Percentiles rank a stretch among this genome's conserved stretches.
phyloP scores from a whole-genome alignment of 495 filamentous ascomycete species.

The Daldinia loculata region DNA sequence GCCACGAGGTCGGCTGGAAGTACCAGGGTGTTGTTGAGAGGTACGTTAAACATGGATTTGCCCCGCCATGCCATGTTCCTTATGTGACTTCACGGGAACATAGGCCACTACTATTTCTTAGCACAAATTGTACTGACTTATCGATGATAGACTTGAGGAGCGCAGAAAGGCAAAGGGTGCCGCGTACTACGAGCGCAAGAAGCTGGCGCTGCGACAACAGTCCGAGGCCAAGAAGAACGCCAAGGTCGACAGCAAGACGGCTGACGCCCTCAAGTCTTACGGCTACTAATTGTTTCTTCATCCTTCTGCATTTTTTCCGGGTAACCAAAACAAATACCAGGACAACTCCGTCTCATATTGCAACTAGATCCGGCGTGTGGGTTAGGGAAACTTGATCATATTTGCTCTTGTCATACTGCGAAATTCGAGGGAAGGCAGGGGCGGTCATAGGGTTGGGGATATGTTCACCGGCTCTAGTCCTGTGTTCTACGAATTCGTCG shows the following conservation, averaged over 20 bases:
- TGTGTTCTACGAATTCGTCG: constrained; percentile 47
- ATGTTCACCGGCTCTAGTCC: constrained; percentile 46
- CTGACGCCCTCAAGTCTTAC: constrained; percentile 61
- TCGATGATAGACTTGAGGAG: constrained; percentile 85
- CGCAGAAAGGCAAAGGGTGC: constrained; percentile 98
- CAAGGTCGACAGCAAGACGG: constrained; percentile 76
- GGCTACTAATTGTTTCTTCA: constrained; percentile 60
- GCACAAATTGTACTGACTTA: constrained; percentile 48
- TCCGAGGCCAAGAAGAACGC: constrained; percentile 91
- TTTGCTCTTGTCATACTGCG: constrained; percentile 46
- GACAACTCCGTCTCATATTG: constrained; percentile 43
- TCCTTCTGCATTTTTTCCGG: constrained; percentile 41
- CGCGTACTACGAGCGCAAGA: constrained; percentile 99
- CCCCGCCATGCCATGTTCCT: not conserved
- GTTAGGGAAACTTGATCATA: constrained; percentile 49
- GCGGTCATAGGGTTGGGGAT: constrained; percentile 44
- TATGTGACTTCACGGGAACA: not conserved
- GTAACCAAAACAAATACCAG: constrained; percentile 45
- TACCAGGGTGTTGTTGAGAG: constrained; percentile 98
- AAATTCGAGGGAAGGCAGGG: constrained; percentile 45
- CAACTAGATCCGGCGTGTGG: constrained; percentile 49
- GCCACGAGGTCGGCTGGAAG: constrained; percentile 99
- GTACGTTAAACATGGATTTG: constrained; percentile 66
- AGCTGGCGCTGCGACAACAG: constrained; percentile 87
- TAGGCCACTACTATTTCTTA: not conserved